Evolutionary conservation across 176 grass and related monocot species (phyloP), one percentile per base, ranked within the genome.

Genomic region (Areca catechu): DNA sequence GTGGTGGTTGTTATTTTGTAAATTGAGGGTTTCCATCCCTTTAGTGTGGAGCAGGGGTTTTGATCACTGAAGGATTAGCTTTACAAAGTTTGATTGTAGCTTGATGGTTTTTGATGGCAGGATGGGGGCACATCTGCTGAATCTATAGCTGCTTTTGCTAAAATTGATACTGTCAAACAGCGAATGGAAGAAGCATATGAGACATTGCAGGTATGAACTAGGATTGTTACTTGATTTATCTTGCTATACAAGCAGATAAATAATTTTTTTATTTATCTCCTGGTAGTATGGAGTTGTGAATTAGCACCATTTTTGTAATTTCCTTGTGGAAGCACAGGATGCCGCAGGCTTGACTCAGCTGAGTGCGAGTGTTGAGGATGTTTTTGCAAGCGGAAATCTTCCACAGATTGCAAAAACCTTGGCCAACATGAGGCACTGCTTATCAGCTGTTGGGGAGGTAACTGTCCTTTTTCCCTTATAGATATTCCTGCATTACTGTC

Each of bases 381-480:
- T 98, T 63, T 98, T 98, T 85, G 89, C 93, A 53, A 98, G 87
- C 80, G 93, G 84, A 20, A 85, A 98, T 76, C 93, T 98, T 74
- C 81, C 87, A 16, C 74, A 65, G 66, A 83, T 87, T 51, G 93
- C 93, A 37, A 87, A 98, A 88, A 98, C 93, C 27, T 76, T 98
- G 66, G 83, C 87, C 63, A 98, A 85, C 53, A 98, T 98, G 93
- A 79, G 93, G 63, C 93, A 98, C 88, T 98, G 93, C 78, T 92
- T 98, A 62, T 92, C 93, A 80, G 93, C 87, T 75, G 88, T 98
- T 71, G 87, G 93, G 19, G 93, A 98, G 93, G 87, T 92, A 61
- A 34, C 54, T 3, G 27, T 27, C 19, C 49, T 24, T 43, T n/a
- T 58, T 7, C 30, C 58, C 56, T 27, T 61, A 24, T 56, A 47